phyloP scores from a whole-genome alignment of 148 eudicot genomes.

The Nepenthes gracilis region DNA sequence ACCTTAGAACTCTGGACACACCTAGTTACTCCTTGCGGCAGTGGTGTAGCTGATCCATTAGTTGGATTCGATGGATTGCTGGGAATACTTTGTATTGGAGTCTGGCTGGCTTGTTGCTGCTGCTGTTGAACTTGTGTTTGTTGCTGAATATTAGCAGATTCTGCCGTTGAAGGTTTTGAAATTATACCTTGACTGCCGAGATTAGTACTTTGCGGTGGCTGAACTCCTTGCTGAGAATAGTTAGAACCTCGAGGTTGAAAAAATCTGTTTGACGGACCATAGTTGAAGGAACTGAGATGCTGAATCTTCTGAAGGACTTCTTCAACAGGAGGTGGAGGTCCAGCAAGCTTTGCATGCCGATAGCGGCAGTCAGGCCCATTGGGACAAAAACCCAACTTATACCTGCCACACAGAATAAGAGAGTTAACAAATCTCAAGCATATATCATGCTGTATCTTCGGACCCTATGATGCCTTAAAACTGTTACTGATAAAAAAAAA shows the following conservation, averaged over 20 bases:
- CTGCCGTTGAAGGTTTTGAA: slow-evolving; percentile 34
- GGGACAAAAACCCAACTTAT: slow-evolving; percentile 95
- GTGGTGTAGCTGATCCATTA: slow-evolving; percentile 55
- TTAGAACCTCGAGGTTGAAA: slow-evolving; percentile 57
- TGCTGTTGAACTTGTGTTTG: slow-evolving; percentile 27
- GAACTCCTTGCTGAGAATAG: slow-evolving; percentile 58
- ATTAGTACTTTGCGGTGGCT: slow-evolving; percentile 39
- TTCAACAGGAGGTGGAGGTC: slow-evolving; percentile 94
- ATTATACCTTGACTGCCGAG: slow-evolving; percentile 31
- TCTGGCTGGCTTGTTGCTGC: slow-evolving; percentile 41
- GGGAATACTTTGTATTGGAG: slow-evolving; percentile 42
- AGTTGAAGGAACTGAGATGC: slow-evolving; percentile 61
- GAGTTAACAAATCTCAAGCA: not conserved
- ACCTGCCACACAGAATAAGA: slow-evolving; percentile 44
- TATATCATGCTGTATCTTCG: not conserved
- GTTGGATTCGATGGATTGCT: slow-evolving; percentile 49
- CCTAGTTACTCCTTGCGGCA: slow-evolving; percentile 99
- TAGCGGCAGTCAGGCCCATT: slow-evolving; percentile 97
- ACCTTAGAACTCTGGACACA: slow-evolving; percentile 72
- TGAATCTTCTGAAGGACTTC: slow-evolving; percentile 93
- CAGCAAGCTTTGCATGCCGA: slow-evolving; percentile 87
- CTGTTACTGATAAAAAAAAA: no score
- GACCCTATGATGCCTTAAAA: not conserved
- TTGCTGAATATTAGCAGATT: slow-evolving; percentile 36
- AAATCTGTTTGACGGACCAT: slow-evolving; percentile 54